Percentiles rank a stretch among this genome's conserved stretches.
Conservation (phyloP, 495 filamentous ascomycete species). For the Polyplosphaeria fusca region DNA sequence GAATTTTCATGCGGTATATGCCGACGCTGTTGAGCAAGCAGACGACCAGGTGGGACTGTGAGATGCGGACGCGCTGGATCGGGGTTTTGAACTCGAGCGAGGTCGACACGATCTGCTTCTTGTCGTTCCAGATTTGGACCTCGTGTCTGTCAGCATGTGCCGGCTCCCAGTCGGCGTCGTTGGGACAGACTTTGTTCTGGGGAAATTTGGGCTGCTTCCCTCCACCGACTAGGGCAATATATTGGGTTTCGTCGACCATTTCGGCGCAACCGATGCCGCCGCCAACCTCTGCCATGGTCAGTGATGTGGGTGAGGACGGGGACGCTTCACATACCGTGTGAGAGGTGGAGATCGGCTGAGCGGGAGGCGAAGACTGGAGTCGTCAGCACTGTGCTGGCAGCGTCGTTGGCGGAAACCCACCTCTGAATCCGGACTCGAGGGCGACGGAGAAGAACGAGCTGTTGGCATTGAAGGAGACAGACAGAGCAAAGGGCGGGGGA, state of each 20-base stretch:
- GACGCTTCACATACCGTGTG: slow-evolving; percentile 13
- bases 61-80: slow-evolving; percentile 74
- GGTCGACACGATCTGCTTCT: slow-evolving; percentile 68
- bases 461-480: slow-evolving; percentile 82
- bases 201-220: slow-evolving; percentile 83
- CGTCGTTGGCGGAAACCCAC: slow-evolving; percentile 48
- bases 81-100: slow-evolving; percentile 71
- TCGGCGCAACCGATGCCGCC: slow-evolving; percentile 78
- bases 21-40: slow-evolving; percentile 79
- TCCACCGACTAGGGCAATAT: slow-evolving; percentile 84
- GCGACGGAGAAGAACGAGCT: slow-evolving; percentile 86
- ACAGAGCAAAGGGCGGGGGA: slow-evolving; percentile 70
- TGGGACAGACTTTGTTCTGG: slow-evolving; percentile 68
- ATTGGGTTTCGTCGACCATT: slow-evolving; percentile 87
- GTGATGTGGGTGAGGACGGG: not conserved
- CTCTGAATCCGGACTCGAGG: slow-evolving; percentile 79
- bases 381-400: slow-evolving; percentile 11
- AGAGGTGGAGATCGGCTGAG: slow-evolving; percentile 13
- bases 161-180: slow-evolving; percentile 19
- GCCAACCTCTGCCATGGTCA: slow-evolving; percentile 63
- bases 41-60: slow-evolving; percentile 74
- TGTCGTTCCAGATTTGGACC: slow-evolving; percentile 91
- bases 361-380: slow-evolving; percentile 27
- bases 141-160: slow-evolving; percentile 36
- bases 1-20: slow-evolving; percentile 74